Evolutionary conservation across 805 yeast genomes (phyloP), one percentile per base, ranked within the genome.

Genomic region (Teunomyces cretensis): DNA sequence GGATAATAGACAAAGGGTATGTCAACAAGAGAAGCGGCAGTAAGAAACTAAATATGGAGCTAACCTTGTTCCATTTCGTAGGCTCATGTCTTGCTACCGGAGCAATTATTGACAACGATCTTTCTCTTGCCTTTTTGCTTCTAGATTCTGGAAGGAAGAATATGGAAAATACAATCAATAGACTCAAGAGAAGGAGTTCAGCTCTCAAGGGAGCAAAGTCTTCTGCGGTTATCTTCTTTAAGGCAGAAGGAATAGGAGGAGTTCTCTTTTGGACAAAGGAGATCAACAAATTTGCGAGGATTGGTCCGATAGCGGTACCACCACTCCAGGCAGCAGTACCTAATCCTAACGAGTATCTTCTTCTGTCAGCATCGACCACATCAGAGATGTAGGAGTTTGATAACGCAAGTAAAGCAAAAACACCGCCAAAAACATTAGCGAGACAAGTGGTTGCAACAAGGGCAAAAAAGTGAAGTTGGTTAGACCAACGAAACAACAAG

Each of bases 71-170:
- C n/a, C n/a, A 9, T 8, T 22, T 16, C 1, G 38, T 9, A 9
- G 43, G 31, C 13, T 24, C 22, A 11, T 24, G 3, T 6, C 9
- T 27, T 17, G 26, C 2, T 6, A 13, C 32, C 15, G 26, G 32
- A 26, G 24, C 41, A 38, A 17, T 15, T 6, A 19, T 38, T 6
- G 45, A 36, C 27, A 59, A 44, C 11, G 61, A 55, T 53, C 46
- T 50, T 13, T 50, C 39, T 16, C 57, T 50, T 6, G 60, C 59
- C 31, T 33, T 31, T 31, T 44, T 27, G 22, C 53, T 42, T n/a
- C 61, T 41, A 8, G 57, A 50, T 33, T 57, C 62, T 9, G 58
- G 60, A 38, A 55, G 41, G 11, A 57, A 41, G n/a, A 52, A 32
- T 9, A 48, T 30, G 11, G 42, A 35, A 33, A 49, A 52, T 22